Percentiles rank a stretch among this genome's conserved stretches.
These are phyloP conservation scores for Tetrastigma voinierianum DNA, from an alignment of 164 flowering plant species.

Conservation along the genomic window DNA sequence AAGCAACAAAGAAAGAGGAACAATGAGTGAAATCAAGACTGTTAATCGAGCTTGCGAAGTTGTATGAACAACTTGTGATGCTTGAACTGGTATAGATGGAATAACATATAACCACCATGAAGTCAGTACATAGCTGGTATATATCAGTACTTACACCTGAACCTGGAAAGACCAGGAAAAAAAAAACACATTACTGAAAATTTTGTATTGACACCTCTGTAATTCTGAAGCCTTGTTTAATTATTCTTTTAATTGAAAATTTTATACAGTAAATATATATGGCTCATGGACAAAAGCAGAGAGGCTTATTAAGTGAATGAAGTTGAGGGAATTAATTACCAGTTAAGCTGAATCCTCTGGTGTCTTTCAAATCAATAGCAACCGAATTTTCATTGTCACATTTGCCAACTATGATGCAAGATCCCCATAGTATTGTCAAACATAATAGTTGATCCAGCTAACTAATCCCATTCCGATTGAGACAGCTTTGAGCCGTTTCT, in stretches of 20 bases:
- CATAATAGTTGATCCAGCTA: slow-evolving; percentile 23
- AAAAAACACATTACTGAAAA: too few relatives aligned
- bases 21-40: slow-evolving; percentile 24
- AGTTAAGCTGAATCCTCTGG: slow-evolving; percentile 14
- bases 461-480: slow-evolving; percentile 23
- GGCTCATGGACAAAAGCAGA: too few relatives aligned
- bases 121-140: slow-evolving; percentile 34
- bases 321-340: too few relatives aligned
- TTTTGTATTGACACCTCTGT: too few relatives aligned
- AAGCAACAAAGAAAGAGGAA: slow-evolving; percentile 21
- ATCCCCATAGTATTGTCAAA: slow-evolving; percentile 19
- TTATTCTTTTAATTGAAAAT: too few relatives aligned
- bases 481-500: slow-evolving; percentile 17
- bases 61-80: slow-evolving; percentile 17
- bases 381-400: slow-evolving; percentile 13
- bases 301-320: too few relatives aligned
- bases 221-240: too few relatives aligned
- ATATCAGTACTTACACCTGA: slow-evolving; percentile 31
- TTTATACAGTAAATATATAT: too few relatives aligned
- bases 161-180: slow-evolving; percentile 23
- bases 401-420: slow-evolving; percentile 18
- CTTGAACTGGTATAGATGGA: slow-evolving; percentile 29
- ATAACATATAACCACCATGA: slow-evolving; percentile 29
- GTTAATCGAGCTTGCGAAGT: slow-evolving; percentile 14
- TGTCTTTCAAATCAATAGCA: slow-evolving; percentile 6